phyloP scores from a whole-genome alignment of 805 yeast genomes.

The Candida succiphila region DNA sequence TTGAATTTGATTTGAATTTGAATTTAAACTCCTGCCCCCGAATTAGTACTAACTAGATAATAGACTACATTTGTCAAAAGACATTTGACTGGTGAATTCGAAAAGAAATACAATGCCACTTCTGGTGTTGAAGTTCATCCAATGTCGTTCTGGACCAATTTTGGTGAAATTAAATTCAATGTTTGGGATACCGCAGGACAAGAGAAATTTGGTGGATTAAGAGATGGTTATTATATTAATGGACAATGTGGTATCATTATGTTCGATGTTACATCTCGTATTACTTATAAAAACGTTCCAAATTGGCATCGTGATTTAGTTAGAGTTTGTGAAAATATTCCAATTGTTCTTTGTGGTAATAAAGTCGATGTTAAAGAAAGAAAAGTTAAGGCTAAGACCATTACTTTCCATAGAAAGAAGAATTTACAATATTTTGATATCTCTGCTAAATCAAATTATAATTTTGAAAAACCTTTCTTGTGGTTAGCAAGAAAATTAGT shows the following conservation, averaged over 20 bases:
- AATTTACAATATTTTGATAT: slow-evolving; percentile 99
- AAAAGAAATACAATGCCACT: slow-evolving; percentile 97
- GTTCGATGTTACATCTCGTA: slow-evolving; percentile 99
- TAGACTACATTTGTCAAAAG: slow-evolving; percentile 98
- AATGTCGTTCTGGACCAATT: slow-evolving; percentile 94
- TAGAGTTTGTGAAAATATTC: slow-evolving; percentile 99
- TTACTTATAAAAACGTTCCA: slow-evolving; percentile 99
- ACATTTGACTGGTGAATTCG: slow-evolving; percentile 99
- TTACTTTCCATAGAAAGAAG: slow-evolving; percentile 99
- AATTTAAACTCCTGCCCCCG: not conserved
- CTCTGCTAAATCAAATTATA: slow-evolving; percentile 98
- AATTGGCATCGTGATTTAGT: slow-evolving; percentile 99
- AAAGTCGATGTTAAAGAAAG: slow-evolving; percentile 99
- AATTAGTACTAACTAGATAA: too few species aligned
- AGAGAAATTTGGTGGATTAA: slow-evolving; percentile 98
- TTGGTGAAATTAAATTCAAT: slow-evolving; percentile 96
- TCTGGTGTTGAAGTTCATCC: slow-evolving; percentile 99
- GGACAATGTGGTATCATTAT: slow-evolving; percentile 99
- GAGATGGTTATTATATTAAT: slow-evolving; percentile 99
- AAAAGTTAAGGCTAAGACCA: slow-evolving; percentile 99
- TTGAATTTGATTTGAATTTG: not conserved
- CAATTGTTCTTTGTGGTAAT: slow-evolving; percentile 98
- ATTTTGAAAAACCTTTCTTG: slow-evolving; percentile 98
- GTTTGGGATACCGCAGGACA: slow-evolving; percentile 99
- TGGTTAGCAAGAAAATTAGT: slow-evolving; percentile 99